Evolutionary conservation across 148 eudicot genomes (phyloP).

Genomic region (Rhododendron griersonianum): DNA sequence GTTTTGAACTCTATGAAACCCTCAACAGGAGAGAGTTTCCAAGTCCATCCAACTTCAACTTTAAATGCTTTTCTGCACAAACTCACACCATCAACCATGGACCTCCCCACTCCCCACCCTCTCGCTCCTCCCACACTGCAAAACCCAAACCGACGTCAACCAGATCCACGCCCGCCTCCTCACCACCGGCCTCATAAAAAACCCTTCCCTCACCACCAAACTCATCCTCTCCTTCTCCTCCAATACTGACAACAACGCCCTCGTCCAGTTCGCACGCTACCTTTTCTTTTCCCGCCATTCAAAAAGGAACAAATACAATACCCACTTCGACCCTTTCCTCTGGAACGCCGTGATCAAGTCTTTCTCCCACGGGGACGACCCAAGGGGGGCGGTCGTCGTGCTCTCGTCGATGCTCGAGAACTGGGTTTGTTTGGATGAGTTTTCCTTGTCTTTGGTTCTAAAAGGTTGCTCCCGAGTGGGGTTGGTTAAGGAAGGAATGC

Average conservation of each 20-base stretch:
- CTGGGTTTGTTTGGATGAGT: slow-evolving; percentile 54
- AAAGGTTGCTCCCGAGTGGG: slow-evolving; percentile 61
- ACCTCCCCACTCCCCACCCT: slow-evolving; percentile 41
- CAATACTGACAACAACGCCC: slow-evolving; percentile 8
- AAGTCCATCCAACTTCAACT: too few species aligned
- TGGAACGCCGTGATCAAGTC: slow-evolving; percentile 69
- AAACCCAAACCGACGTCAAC: slow-evolving; percentile 44
- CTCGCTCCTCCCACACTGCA: slow-evolving; percentile 42
- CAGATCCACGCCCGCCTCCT: slow-evolving; percentile 68
- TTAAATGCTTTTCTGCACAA: slow-evolving; percentile 42
- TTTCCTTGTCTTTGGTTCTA: slow-evolving; percentile 57
- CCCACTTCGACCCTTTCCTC: slow-evolving; percentile 44
- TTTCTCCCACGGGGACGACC: slow-evolving; percentile 46
- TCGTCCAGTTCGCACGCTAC: slow-evolving; percentile 47
- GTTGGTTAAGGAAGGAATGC: slow-evolving; percentile 54
- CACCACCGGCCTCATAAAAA: slow-evolving; percentile 52
- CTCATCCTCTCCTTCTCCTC: slow-evolving; percentile 34
- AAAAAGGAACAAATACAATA: not conserved
- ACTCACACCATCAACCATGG: slow-evolving; percentile 51
- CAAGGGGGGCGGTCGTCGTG: slow-evolving; percentile 38
- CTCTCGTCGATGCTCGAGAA: slow-evolving; percentile 49
- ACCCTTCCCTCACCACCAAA: slow-evolving; percentile 51
- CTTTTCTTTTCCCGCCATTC: slow-evolving; percentile 37
- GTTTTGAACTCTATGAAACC: not conserved
- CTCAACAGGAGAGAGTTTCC: not conserved